These are phyloP conservation scores for Quercus variabilis DNA, from an alignment of 306 rosid species.

Conservation along the genomic window DNA sequence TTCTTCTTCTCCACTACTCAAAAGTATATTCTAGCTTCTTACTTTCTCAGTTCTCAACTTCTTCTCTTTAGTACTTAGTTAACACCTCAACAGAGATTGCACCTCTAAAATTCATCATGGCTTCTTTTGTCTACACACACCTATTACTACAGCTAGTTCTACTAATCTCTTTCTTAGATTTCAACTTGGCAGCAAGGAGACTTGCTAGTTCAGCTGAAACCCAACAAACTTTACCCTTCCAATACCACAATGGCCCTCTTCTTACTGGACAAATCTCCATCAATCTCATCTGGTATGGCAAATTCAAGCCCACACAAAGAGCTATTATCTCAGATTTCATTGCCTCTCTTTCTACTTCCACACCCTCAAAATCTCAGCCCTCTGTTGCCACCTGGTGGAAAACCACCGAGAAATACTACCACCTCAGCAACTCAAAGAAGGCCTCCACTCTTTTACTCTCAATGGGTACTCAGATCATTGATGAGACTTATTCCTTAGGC, in stretches of 20 bases:
- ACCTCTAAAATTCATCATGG: not conserved
- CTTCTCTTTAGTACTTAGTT: too few relatives aligned
- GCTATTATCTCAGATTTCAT: conserved; percentile 43
- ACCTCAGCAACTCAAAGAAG: not conserved
- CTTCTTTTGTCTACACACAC: too few relatives aligned
- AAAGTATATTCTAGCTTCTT: too few relatives aligned
- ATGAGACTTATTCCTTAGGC: conserved; percentile 23
- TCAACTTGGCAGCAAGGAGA: too few relatives aligned
- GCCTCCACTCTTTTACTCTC: conserved; percentile 3
- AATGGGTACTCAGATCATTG: conserved; percentile 26
- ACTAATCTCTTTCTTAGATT: too few relatives aligned
- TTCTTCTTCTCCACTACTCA: too few relatives aligned
- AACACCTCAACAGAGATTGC: not conserved
- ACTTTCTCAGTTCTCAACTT: too few relatives aligned
- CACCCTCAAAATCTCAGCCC: conserved; percentile 9
- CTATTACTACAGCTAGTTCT: too few relatives aligned
- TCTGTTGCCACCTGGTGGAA: conserved; percentile 44
- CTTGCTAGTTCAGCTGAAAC: too few relatives aligned
- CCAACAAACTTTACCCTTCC: conserved; percentile 25
- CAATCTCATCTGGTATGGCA: conserved; percentile 60
- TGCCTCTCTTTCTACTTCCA: conserved; percentile 37
- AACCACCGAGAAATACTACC: conserved; percentile 28
- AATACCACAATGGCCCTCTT: conserved; percentile 66
- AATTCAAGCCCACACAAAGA: conserved; percentile 47
- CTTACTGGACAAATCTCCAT: conserved; percentile 43